These are phyloP conservation scores for Limnomonas spitsbergensis DNA, from an alignment of 139 green algal genomes.

Conservation along the genomic window DNA sequence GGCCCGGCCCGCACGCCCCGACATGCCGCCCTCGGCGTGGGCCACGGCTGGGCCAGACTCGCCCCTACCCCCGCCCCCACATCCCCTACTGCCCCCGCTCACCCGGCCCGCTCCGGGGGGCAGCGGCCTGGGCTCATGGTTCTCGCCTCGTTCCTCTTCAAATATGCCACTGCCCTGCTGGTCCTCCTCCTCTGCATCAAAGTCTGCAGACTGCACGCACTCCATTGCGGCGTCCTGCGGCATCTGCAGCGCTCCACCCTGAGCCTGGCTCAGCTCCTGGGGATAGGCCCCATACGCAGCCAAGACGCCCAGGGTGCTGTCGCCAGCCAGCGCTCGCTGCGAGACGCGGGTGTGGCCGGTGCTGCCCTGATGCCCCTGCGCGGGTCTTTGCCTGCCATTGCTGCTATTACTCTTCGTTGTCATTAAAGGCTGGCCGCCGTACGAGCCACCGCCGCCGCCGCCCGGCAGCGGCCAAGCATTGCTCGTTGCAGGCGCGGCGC, in stretches of 20 bases:
- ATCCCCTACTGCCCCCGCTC: no score
- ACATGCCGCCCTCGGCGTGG: no score
- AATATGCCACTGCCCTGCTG: neutral
- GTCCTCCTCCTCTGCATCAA: neutral
- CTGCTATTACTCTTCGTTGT: neutral
- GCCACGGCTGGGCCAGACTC: no score
- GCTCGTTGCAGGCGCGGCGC: neutral
- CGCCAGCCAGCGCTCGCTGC: neutral
- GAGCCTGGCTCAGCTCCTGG: no score
- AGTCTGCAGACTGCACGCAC: conserved; percentile 12
- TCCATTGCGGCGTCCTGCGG: neutral
- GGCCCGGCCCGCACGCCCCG: no score
- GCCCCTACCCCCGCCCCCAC: no score
- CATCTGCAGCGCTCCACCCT: no score
- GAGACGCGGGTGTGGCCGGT: neutral
- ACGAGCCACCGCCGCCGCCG: no score
- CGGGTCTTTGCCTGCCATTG: neutral
- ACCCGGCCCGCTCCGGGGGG: no score
- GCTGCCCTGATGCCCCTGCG: neutral
- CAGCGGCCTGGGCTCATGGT: no score
- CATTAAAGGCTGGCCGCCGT: no score
- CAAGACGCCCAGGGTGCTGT: neutral
- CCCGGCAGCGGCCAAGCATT: no score
- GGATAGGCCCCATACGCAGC: neutral
- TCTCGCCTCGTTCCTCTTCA: neutral